Conservation (phyloP, 1,284 basidiomycete genomes). For the Apiotrichum gamsii region DNA sequence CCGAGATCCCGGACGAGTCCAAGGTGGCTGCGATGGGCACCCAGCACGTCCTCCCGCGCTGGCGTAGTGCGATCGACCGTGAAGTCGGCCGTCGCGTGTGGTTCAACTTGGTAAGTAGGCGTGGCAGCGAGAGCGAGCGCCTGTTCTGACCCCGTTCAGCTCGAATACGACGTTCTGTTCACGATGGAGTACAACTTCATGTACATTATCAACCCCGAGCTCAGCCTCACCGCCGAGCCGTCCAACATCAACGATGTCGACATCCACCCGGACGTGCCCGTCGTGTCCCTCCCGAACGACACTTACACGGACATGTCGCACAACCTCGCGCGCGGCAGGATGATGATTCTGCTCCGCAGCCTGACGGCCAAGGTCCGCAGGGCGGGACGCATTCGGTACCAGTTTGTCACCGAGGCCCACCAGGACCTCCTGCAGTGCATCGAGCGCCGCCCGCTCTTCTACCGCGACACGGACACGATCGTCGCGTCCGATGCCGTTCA, state of each 20-base stretch:
- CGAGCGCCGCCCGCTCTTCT: slow-evolving; percentile 15
- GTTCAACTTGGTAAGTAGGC: slow-evolving; percentile 18
- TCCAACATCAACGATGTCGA: slow-evolving; percentile 23
- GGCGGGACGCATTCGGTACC: slow-evolving; percentile 16
- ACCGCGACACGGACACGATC: slow-evolving; percentile 6
- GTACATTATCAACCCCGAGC: slow-evolving; percentile 18
- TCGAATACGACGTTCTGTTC: slow-evolving; percentile 21
- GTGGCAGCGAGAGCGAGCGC: too few relatives aligned
- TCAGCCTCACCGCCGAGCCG: slow-evolving; percentile 19
- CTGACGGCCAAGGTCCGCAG: slow-evolving; percentile 17
- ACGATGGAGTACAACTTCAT: slow-evolving; percentile 22
- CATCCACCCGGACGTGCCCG: slow-evolving; percentile 9
- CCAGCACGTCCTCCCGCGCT: slow-evolving; percentile 7
- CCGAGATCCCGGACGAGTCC: slow-evolving; percentile 13
- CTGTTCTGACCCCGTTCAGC: too few relatives aligned
- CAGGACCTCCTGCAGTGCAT: slow-evolving; percentile 13
- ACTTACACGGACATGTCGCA: slow-evolving; percentile 24
- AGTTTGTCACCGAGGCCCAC: slow-evolving; percentile 19
- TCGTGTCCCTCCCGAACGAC: slow-evolving; percentile 12
- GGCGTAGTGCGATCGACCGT: slow-evolving; percentile 17
- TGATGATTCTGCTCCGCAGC: slow-evolving; percentile 20
- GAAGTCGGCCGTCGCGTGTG: slow-evolving; percentile 23
- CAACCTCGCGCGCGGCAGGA: slow-evolving; percentile 15
- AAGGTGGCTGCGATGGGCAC: slow-evolving; percentile 4
- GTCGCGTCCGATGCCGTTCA: slow-evolving; percentile 12